Evolutionary conservation across 148 eudicot species (phyloP), one percentile per base, ranked within the genome.

Genomic region (Rhododendron griersonianum): DNA sequence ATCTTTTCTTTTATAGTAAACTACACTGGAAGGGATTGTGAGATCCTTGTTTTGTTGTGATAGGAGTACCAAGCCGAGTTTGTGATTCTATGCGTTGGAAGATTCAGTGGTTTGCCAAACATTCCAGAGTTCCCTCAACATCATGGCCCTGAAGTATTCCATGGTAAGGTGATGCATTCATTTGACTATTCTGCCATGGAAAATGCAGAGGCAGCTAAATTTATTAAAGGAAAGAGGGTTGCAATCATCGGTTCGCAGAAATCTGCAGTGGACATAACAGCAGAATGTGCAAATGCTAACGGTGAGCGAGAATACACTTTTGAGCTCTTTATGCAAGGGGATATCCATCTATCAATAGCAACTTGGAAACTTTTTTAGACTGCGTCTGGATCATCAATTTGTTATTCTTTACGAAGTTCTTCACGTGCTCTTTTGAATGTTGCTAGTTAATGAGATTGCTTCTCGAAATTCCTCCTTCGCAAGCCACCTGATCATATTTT

Each of bases 261-360:
- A 83, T 83, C 78, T 67, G 85, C 85, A 15, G 78, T 83, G 28
- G 85, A 83, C 78, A 44, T 83, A 83, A 9, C 85, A 41, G 37
- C 41, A 45, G 85, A 83, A 67, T 83, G 78, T 83, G 85, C 85
- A 14, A 9, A 83, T 25, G 78, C 85, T 14, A 83, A 83, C 30
- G 85, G 85, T 83, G 47, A 16, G 84, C 39, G 11, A 61, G 37
- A 61, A 39, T 23, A 48, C 23, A 15, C 3, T 14, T 25, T 1
- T 28, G 6, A 25, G 25, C 73, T 65, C 73, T n/a, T 65, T 65
- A 10, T 65, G 30, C 73, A 8, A 61, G 28, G 69, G 25, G 69
- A 11, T 61, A 19, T 59, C 25, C 11, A 47, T 19, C 15, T 48
- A 10, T 48, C 14, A 47, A 44, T 23, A 25, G 2, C 18, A 5